phyloP scores from a whole-genome alignment of 441 rosid genomes.

The Cnidoscolus chayamansa region DNA sequence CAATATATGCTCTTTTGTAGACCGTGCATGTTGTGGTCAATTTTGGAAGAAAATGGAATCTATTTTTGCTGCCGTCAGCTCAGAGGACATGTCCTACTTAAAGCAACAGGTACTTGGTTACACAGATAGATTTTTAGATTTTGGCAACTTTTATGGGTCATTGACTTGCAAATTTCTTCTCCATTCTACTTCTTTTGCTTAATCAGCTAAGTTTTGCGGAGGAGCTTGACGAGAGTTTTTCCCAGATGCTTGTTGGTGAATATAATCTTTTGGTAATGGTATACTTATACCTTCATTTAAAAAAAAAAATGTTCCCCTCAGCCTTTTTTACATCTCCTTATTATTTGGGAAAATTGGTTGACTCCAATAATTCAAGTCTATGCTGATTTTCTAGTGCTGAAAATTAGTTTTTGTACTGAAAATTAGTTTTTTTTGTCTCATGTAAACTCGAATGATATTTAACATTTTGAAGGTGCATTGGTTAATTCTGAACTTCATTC shows the following conservation, averaged over 20 bases:
- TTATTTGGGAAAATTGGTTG: not conserved
- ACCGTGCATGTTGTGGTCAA: constrained; percentile 60
- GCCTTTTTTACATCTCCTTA: not conserved
- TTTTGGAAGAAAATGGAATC: constrained; percentile 93
- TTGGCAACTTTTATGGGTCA: not conserved
- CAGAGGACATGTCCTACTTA: constrained; percentile 62
- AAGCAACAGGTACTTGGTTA: constrained; percentile 66
- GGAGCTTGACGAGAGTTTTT: constrained; percentile 63
- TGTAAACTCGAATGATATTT: constrained; percentile 10
- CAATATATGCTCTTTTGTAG: constrained; percentile 38
- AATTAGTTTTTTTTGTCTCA: not conserved
- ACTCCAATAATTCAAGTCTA: not conserved
- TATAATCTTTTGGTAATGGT: constrained; percentile 47
- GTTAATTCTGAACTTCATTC: constrained; percentile 14
- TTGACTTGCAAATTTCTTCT: constrained; percentile 19
- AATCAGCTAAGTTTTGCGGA: constrained; percentile 59
- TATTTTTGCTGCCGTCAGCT: constrained; percentile 52
- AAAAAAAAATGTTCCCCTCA: not conserved
- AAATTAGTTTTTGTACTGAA: constrained; percentile 1
- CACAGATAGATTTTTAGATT: constrained; percentile 17
- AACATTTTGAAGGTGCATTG: constrained; percentile 6
- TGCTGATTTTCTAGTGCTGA: constrained; percentile 9
- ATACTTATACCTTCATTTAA: constrained; percentile 10
- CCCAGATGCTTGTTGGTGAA: constrained; percentile 49
- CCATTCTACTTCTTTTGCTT: constrained; percentile 25